Evolutionary conservation across 768 basidiomycete species (phyloP).

Genomic region (Amanita polypyramis): DNA sequence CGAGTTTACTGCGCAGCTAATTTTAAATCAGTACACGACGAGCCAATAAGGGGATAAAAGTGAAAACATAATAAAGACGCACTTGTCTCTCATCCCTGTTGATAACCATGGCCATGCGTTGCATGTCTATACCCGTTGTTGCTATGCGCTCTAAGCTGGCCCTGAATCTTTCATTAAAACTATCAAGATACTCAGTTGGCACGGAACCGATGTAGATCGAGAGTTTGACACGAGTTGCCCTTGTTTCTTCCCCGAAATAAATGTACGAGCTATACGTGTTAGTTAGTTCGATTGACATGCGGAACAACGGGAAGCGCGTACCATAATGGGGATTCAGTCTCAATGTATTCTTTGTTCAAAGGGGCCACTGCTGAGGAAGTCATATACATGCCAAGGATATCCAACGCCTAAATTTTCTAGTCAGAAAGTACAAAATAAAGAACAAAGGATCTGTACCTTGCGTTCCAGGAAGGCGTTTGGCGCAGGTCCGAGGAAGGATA

Average conservation of each 20-base stretch:
- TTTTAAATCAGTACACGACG: slow-evolving; percentile 4
- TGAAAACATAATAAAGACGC: slow-evolving; percentile 6
- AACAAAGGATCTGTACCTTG: slow-evolving; percentile 32
- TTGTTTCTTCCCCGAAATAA: slow-evolving; percentile 68
- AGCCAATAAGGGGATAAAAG: neutral
- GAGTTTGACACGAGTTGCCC: slow-evolving; percentile 64
- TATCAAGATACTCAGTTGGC: slow-evolving; percentile 68
- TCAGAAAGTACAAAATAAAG: slow-evolving; percentile 5
- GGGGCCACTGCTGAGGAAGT: slow-evolving; percentile 78
- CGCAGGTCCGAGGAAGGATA: slow-evolving; percentile 73
- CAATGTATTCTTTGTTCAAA: slow-evolving; percentile 85
- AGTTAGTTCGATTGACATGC: slow-evolving; percentile 4
- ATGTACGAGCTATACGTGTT: slow-evolving; percentile 62
- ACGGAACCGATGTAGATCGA: slow-evolving; percentile 77
- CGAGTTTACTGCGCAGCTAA: slow-evolving; percentile 77
- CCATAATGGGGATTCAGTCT: slow-evolving; percentile 87
- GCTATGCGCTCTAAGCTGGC: slow-evolving; percentile 61
- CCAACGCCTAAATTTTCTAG: slow-evolving; percentile 50
- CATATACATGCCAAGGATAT: slow-evolving; percentile 79
- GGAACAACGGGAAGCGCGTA: slow-evolving; percentile 20
- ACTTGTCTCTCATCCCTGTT: slow-evolving; percentile 85
- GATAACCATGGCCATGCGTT: slow-evolving; percentile 79
- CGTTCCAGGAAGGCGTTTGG: slow-evolving; percentile 61
- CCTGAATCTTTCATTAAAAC: slow-evolving; percentile 58
- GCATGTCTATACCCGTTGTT: slow-evolving; percentile 77